These are phyloP conservation scores for Inga leiocalycina DNA, from an alignment of 306 rosid species.

Conservation along the genomic window DNA sequence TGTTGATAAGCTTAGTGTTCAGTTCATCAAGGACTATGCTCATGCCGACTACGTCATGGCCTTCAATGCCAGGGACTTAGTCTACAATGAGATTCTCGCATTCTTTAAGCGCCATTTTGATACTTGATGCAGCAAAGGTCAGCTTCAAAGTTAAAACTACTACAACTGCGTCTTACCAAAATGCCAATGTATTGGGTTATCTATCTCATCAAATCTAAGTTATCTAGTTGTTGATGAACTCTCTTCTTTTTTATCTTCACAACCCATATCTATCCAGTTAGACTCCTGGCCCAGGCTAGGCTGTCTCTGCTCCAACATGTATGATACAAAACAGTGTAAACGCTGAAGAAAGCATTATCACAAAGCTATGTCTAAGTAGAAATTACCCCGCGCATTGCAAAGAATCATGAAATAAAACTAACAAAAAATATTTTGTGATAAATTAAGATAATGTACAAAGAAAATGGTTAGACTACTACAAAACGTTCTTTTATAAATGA, in stretches of 20 bases:
- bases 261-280: neutral
- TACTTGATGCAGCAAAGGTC: neutral
- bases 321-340: neutral
- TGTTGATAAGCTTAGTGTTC: slow-evolving; percentile 56
- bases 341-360: neutral
- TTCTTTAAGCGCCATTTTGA: slow-evolving; percentile 50
- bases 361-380: neutral
- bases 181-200: neutral
- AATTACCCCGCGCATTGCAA: neutral
- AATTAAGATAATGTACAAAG: neutral
- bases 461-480: neutral
- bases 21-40: slow-evolving; percentile 62
- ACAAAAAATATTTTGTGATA: too few species aligned
- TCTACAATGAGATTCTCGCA: slow-evolving; percentile 43
- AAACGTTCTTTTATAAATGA: neutral
- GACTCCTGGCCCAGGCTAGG: too few species aligned
- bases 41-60: slow-evolving; percentile 67
- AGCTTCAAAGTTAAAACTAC: neutral
- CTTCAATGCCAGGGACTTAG: slow-evolving; percentile 56
- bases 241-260: neutral
- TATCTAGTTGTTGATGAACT: neutral
- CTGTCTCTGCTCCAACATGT: neutral
- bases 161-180: neutral
- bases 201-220: neutral
- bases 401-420: neutral